Evolutionary conservation across 1,284 basidiomycete genomes (phyloP).

Genomic region (Ustilago crameri): DNA sequence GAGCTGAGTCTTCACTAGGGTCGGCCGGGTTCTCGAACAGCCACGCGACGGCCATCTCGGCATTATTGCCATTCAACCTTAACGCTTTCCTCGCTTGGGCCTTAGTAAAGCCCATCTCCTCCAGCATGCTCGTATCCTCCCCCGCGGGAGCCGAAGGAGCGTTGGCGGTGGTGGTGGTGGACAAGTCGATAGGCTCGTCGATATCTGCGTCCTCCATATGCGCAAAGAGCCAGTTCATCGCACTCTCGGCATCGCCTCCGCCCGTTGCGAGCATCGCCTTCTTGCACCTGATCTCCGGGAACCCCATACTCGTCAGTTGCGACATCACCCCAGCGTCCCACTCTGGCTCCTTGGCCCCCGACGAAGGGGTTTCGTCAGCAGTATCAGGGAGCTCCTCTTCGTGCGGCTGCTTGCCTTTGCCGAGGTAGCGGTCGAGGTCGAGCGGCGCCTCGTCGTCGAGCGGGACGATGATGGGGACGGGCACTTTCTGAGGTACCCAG

Average conservation of each 20-base stretch:
- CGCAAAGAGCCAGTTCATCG: constrained; percentile 93
- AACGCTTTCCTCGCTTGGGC: constrained; percentile 89
- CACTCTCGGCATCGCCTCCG: constrained; percentile 76
- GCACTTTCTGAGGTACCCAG: constrained; percentile 96
- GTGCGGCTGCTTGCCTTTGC: constrained; percentile 78
- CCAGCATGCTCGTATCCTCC: constrained; percentile 73
- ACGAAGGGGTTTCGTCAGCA: constrained; percentile 1
- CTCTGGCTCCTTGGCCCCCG: constrained; percentile 12
- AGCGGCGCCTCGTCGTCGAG: constrained; percentile 72
- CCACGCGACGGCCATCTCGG: constrained; percentile 93
- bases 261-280: constrained; percentile 86
- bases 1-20: constrained; percentile 74
- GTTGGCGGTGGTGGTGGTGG: constrained; percentile 8
- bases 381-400: constrained; percentile 81
- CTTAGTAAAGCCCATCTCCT: constrained; percentile 91
- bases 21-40: constrained; percentile 95
- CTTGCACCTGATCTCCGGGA: constrained; percentile 60
- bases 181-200: constrained; percentile 77
- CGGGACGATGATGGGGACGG: constrained; percentile 85
- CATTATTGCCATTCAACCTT: constrained; percentile 80
- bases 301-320: constrained; percentile 63
- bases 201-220: constrained; percentile 97
- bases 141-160: constrained; percentile 23
- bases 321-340: constrained; percentile 59
- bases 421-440: constrained; percentile 78